Evolutionary conservation across 768 basidiomycete species (phyloP).

Genomic region (Podaxis sp.): DNA sequence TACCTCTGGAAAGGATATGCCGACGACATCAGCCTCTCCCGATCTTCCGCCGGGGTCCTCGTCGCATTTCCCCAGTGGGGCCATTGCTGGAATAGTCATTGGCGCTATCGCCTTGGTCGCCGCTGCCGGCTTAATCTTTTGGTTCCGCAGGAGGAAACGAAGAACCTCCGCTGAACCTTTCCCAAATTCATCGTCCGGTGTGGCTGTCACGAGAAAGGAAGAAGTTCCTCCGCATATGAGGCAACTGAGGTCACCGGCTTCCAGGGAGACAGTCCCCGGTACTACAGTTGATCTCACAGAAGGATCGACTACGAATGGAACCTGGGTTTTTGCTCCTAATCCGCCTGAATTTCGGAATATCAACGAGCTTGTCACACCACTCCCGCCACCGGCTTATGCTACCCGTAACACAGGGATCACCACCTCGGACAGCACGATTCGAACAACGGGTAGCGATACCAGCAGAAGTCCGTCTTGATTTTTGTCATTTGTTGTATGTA

Average conservation of each 20-base stretch:
- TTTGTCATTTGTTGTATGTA: not conserved
- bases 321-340: not conserved
- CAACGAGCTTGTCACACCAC: not conserved
- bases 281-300: not conserved
- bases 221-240: constrained; percentile 4
- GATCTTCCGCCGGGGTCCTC: not conserved
- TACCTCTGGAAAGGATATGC: constrained; percentile 3
- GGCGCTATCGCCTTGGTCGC: constrained; percentile 7
- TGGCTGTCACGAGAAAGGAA: not conserved
- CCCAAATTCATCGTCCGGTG: not conserved
- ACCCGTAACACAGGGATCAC: not conserved
- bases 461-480: not conserved
- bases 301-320: not conserved
- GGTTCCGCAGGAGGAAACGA: not conserved
- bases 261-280: not conserved
- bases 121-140: constrained; percentile 4
- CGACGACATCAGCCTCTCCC: not conserved
- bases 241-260: not conserved
- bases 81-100: constrained; percentile 14
- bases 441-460: not conserved
- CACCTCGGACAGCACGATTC: not conserved
- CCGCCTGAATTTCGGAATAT: constrained; percentile 4
- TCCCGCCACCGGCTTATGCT: constrained; percentile 1
- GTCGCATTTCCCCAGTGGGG: constrained; percentile 11
- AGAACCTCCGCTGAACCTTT: constrained; percentile 1